Evolutionary conservation across 805 yeast genomes (phyloP).

Genomic region (Yueomyces sinensis): DNA sequence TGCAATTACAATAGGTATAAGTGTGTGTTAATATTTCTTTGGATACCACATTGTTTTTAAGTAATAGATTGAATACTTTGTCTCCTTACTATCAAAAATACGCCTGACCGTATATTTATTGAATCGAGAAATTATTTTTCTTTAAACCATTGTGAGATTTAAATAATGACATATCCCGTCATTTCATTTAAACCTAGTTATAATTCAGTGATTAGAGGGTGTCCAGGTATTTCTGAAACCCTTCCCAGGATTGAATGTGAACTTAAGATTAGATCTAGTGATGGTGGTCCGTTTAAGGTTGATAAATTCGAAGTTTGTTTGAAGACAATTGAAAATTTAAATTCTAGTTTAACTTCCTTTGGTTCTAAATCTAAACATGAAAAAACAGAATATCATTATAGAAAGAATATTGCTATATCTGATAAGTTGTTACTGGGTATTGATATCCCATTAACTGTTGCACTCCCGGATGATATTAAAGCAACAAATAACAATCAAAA

Average conservation of each 20-base stretch:
- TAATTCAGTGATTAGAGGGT: constrained; percentile 43
- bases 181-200: constrained; percentile 36
- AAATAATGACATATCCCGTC: constrained; percentile 18
- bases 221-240: constrained; percentile 56
- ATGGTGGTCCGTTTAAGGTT: constrained; percentile 33
- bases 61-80: no score
- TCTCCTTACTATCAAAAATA: no score
- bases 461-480: constrained; percentile 38
- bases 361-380: constrained; percentile 12
- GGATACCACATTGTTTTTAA: no score
- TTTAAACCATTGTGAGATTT: no score
- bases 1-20: no score
- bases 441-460: constrained; percentile 47
- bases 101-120: no score
- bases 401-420: constrained; percentile 14
- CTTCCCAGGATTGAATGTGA: constrained; percentile 47
- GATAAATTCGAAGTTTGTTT: constrained; percentile 37
- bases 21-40: no score
- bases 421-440: constrained; percentile 27
- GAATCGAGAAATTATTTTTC: no score
- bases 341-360: constrained; percentile 18
- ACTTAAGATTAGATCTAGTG: constrained; percentile 38
- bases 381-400: constrained; percentile 20
- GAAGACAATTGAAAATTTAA: constrained; percentile 36
- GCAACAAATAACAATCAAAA: constrained; percentile 37